phyloP scores from a whole-genome alignment of 2,329 filamentous ascomycete species.

The Metarhizium rileyi region DNA sequence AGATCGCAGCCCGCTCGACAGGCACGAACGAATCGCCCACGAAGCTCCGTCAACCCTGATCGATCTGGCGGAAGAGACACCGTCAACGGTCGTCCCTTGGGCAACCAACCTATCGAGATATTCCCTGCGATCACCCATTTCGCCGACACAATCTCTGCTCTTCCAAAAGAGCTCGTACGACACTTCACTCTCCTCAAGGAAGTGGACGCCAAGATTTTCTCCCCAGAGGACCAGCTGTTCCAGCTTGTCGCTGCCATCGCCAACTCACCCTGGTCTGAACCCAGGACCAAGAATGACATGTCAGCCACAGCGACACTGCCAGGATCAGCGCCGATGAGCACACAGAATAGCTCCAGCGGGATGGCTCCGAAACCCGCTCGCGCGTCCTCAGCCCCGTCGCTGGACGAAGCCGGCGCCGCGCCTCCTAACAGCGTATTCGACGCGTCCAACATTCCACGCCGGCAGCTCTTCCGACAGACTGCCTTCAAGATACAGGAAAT shows the following conservation, averaged over 20 bases:
- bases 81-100: conserved; percentile 31
- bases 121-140: conserved; percentile 65
- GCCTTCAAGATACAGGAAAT: conserved; percentile 73
- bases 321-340: conserved; percentile 37
- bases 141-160: conserved; percentile 80
- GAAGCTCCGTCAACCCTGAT: conserved; percentile 39
- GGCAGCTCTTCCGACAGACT: conserved; percentile 69
- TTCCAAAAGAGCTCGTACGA: conserved; percentile 89
- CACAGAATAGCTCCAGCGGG: conserved; percentile 38
- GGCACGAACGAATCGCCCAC: conserved; percentile 53
- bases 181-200: conserved; percentile 96
- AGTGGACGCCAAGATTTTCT: conserved; percentile 93
- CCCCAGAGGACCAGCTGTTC: conserved; percentile 73
- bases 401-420: conserved; percentile 30
- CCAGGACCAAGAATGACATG: conserved; percentile 34
- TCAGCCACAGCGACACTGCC: conserved; percentile 31
- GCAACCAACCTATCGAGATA: conserved; percentile 54
- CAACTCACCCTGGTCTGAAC: conserved; percentile 37
- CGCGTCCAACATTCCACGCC: conserved; percentile 51
- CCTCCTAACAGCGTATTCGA: conserved; percentile 35
- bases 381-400: conserved; percentile 26
- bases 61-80: conserved; percentile 37
- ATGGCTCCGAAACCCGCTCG: conserved; percentile 25
- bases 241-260: conserved; percentile 60
- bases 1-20: conserved; percentile 56